Base-by-base conservation (phyloP, 2,329 filamentous ascomycete genomes). In the Aspergillus aculeatinus region DNA sequence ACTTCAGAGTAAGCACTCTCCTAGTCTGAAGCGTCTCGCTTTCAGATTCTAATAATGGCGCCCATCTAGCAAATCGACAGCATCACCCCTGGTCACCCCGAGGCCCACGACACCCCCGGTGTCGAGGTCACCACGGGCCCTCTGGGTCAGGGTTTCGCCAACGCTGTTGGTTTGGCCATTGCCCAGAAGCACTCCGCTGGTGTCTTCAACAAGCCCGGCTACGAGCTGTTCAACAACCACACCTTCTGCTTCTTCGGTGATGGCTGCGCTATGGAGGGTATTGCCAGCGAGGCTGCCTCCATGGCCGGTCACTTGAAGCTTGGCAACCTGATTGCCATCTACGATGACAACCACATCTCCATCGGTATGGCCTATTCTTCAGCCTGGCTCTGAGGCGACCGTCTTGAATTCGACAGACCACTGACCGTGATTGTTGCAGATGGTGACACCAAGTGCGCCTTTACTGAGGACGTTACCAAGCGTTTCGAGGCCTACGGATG, bases 281-380 rank as follows among this genome's bases (percentile, higher is more conserved):
- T 99, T 82, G 92, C 95, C 68, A 87, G 87, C 75, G 95, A 99
- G 84, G 94, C 95, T 73, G 91, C 85, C 70, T 96, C 92, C 63
- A 85, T 92, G 70, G 95, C 95, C 70, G 95, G 95, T 75, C 95
- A 99, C 83, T 86, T 98, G 79, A 90, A 98, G 86, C 88, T 99
- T 67, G 95, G 94, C 77, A 99, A 98, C 86, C 85, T 99, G 74
- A 98, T 98, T 80, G 88, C 87, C 80, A 86, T 99, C 81, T 99
- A 94, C 80, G 95, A 99, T 76, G 95, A 99, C 85, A 99, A 99
- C 87, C 90, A 96, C 80, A 98, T 99, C 76, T 96, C 86, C 68
- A 88, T 88, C 71, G 86, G 86, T 88, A 75, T 76, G 84, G 62
- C 6, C 19, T 10, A 12, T 12, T 16, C 31, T 19, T 2, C 7